phyloP scores from a whole-genome alignment of 1,284 basidiomycete species.

The Pisolithus thermaeus region DNA sequence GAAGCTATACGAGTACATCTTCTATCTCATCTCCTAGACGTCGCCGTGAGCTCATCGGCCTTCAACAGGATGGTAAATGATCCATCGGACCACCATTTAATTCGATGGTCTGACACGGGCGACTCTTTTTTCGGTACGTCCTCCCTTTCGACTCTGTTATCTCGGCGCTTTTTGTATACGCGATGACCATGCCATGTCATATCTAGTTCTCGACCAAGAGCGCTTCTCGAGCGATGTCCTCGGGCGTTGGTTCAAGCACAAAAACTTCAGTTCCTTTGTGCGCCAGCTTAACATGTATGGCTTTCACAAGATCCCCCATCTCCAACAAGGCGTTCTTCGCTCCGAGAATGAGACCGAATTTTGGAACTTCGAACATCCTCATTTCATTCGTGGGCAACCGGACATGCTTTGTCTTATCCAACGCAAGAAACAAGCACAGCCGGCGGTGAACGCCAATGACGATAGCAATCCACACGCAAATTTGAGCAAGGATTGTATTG shows the following conservation, averaged over 20 bases:
- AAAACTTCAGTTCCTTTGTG: slow-evolving; percentile 92
- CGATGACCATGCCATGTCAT: not conserved
- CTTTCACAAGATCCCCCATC: slow-evolving; percentile 93
- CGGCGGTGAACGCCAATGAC: slow-evolving; percentile 26
- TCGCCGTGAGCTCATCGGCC: not conserved
- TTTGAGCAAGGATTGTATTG: not conserved
- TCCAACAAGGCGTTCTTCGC: slow-evolving; percentile 90
- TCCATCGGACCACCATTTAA: slow-evolving; percentile 73
- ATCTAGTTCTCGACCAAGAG: slow-evolving; percentile 86
- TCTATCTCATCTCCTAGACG: not conserved
- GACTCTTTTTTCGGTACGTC: slow-evolving; percentile 84
- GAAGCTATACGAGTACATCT: slow-evolving; percentile 82
- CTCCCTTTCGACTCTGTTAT: not conserved
- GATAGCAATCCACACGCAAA: slow-evolving; percentile 14
- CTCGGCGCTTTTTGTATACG: slow-evolving; percentile 1
- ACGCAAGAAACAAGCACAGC: slow-evolving; percentile 55
- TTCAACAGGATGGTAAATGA: slow-evolving; percentile 84
- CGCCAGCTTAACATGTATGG: slow-evolving; percentile 98
- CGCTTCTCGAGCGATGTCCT: slow-evolving; percentile 88
- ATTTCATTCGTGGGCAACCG: slow-evolving; percentile 87
- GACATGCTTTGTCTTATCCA: slow-evolving; percentile 89
- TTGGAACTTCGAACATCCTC: slow-evolving; percentile 90
- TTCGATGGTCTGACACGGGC: slow-evolving; percentile 86
- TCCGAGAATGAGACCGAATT: slow-evolving; percentile 81
- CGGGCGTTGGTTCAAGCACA: slow-evolving; percentile 94